Evolutionary conservation across 2,329 filamentous ascomycete species (phyloP).

Genomic region (Cladosporium oxysporum): DNA sequence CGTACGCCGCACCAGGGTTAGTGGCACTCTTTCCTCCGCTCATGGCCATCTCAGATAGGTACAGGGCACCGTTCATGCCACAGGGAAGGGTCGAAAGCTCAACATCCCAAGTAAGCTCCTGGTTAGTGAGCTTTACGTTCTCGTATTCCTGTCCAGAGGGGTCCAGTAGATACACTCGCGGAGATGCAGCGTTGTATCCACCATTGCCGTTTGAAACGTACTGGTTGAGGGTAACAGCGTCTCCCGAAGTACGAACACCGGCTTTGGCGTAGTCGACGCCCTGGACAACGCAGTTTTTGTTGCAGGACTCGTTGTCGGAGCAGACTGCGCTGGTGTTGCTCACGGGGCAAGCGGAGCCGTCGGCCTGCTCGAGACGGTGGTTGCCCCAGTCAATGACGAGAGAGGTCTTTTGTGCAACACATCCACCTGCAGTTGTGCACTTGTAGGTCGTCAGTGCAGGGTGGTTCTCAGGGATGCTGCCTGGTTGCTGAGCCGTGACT

Average conservation of each 20-base stretch:
- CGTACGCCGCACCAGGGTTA: constrained; percentile 57
- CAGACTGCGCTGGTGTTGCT: constrained; percentile 39
- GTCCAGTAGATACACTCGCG: constrained; percentile 64
- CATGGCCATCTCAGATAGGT: constrained; percentile 63
- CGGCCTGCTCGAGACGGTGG: constrained; percentile 35
- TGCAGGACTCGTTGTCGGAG: constrained; percentile 34
- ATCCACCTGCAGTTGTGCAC: constrained; percentile 54
- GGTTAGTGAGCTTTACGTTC: constrained; percentile 62
- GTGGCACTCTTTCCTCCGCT: constrained; percentile 54
- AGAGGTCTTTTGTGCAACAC: constrained; percentile 49
- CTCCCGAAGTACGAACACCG: constrained; percentile 53
- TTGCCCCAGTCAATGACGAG: constrained; percentile 53
- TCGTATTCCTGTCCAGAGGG: constrained; percentile 60
- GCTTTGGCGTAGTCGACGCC: constrained; percentile 57
- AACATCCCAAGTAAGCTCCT: constrained; percentile 71
- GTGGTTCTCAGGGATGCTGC: constrained; percentile 47
- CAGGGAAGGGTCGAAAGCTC: constrained; percentile 68
- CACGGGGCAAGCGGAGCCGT: constrained; percentile 34
- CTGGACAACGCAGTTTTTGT: constrained; percentile 56
- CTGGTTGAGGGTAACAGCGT: constrained; percentile 48
- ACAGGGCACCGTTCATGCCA: constrained; percentile 70
- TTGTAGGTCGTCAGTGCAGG: constrained; percentile 55
- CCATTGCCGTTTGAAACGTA: constrained; percentile 19
- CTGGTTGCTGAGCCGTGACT: constrained; percentile 16
- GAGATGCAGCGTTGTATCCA: constrained; percentile 14